Percentiles rank a stretch among this genome's conserved stretches.
These are phyloP conservation scores for Dittrichia graveolens DNA, from an alignment of 129 eudicot species.

Conservation along the genomic window DNA sequence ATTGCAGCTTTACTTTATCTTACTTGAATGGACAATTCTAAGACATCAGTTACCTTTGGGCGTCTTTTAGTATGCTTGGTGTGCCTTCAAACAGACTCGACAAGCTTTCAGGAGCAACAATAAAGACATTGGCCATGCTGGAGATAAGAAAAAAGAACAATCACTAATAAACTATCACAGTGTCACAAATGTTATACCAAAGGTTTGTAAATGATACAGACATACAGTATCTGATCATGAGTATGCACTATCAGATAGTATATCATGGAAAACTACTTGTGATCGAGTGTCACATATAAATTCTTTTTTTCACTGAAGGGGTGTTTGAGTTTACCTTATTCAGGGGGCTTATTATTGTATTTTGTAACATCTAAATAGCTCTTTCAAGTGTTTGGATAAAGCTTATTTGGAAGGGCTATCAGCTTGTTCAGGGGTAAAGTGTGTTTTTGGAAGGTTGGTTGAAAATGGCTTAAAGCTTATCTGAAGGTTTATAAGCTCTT, in stretches of 20 bases:
- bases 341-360: too few species aligned
- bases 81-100: constrained; percentile 90
- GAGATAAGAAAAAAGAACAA: constrained; percentile 13
- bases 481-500: too few species aligned
- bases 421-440: too few species aligned
- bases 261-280: not conserved
- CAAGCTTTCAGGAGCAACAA: constrained; percentile 94
- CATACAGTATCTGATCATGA: not conserved
- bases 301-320: not conserved
- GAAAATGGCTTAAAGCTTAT: too few species aligned
- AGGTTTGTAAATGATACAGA: not conserved
- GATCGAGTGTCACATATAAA: constrained; percentile 6
- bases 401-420: too few species aligned
- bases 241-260: not conserved
- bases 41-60: constrained; percentile 61
- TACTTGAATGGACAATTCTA: not conserved
- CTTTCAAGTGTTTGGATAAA: too few species aligned
- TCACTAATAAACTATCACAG: constrained; percentile 17
- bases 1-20: constrained; percentile 9
- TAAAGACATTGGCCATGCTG: constrained; percentile 91
- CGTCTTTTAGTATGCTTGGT: constrained; percentile 83
- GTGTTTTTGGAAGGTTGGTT: too few species aligned
- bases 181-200: not conserved
- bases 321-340: too few species aligned
- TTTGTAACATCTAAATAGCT: too few species aligned